Conservation (phyloP, 2,329 filamentous ascomycete species). For the Colletotrichum truncatum region DNA sequence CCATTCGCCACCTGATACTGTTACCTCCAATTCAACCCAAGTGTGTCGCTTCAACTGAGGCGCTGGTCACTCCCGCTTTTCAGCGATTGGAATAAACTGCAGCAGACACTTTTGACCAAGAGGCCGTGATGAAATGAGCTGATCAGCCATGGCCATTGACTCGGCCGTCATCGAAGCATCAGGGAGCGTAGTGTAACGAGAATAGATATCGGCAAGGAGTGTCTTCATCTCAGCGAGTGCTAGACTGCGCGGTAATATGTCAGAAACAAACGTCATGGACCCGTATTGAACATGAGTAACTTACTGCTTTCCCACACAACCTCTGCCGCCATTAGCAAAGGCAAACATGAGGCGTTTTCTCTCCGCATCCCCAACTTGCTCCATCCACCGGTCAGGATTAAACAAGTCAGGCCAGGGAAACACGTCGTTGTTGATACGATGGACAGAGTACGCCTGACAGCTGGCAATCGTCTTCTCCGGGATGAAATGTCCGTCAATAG, state of each 20-base stretch:
- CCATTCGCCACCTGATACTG: no score
- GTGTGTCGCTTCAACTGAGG: background rate
- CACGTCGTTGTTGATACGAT: constrained; percentile 68
- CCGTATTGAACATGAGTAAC: constrained; percentile 36
- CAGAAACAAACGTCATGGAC: background rate
- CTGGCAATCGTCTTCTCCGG: constrained; percentile 66
- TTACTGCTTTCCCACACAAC: constrained; percentile 74
- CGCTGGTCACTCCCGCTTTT: constrained; percentile 7
- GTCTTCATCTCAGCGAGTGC: constrained; percentile 76
- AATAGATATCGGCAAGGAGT: constrained; percentile 70
- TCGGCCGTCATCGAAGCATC: constrained; percentile 62
- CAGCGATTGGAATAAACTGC: constrained; percentile 49
- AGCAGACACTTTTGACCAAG: constrained; percentile 67
- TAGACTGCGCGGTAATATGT: constrained; percentile 50
- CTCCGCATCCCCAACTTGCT: constrained; percentile 76
- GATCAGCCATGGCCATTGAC: constrained; percentile 72
- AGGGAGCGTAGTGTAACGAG: constrained; percentile 62
- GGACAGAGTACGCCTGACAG: constrained; percentile 68
- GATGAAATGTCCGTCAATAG: constrained; percentile 63
- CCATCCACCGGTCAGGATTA: constrained; percentile 85
- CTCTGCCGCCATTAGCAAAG: constrained; percentile 71
- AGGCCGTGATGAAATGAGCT: constrained; percentile 73
- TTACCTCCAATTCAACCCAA: no score
- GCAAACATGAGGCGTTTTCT: constrained; percentile 70
- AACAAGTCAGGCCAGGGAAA: constrained; percentile 84